Evolutionary conservation across 1,284 basidiomycete genomes (phyloP).

Genomic region (Naganishia sp.): DNA sequence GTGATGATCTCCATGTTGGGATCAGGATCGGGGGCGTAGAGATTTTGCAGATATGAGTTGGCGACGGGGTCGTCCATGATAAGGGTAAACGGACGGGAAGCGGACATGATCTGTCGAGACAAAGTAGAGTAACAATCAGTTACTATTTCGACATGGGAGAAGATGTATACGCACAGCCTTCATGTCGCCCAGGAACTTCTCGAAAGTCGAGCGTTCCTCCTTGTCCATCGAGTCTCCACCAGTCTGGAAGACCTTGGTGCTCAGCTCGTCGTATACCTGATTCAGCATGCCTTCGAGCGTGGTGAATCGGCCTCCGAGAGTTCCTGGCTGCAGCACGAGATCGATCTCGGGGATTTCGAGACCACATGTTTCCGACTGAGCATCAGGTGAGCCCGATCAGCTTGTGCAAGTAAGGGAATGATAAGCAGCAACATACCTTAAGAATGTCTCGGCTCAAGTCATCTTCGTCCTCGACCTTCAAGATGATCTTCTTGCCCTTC

Average conservation of each 20-base stretch:
- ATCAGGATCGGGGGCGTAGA: conserved; percentile 89
- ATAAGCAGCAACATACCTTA: conserved; percentile 62
- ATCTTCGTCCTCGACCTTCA: conserved; percentile 89
- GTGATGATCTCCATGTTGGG: conserved; percentile 82
- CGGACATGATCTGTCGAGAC: conserved; percentile 67
- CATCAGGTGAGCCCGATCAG: not conserved
- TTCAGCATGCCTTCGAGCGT: conserved; percentile 93
- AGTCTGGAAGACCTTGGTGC: conserved; percentile 79
- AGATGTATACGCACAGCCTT: conserved; percentile 63
- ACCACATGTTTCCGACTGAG: conserved; percentile 85
- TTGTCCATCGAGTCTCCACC: conserved; percentile 57
- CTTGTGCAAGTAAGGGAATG: conserved; percentile 1
- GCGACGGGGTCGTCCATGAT: conserved; percentile 94
- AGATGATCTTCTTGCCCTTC: conserved; percentile 79
- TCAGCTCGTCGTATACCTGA: conserved; percentile 94
- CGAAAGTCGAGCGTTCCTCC: conserved; percentile 64
- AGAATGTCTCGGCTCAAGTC: conserved; percentile 93
- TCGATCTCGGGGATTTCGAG: conserved; percentile 93
- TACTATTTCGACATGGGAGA: not conserved
- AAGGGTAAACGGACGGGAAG: conserved; percentile 77
- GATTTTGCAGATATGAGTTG: conserved; percentile 93
- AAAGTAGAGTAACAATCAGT: not conserved
- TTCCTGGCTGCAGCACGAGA: conserved; percentile 85
- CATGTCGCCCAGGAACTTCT: conserved; percentile 74
- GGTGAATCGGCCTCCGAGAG: conserved; percentile 96